Evolutionary conservation across 164 flowering plant genomes (phyloP), one percentile per base, ranked within the genome.

Genomic region (Aristolochia contorta): DNA sequence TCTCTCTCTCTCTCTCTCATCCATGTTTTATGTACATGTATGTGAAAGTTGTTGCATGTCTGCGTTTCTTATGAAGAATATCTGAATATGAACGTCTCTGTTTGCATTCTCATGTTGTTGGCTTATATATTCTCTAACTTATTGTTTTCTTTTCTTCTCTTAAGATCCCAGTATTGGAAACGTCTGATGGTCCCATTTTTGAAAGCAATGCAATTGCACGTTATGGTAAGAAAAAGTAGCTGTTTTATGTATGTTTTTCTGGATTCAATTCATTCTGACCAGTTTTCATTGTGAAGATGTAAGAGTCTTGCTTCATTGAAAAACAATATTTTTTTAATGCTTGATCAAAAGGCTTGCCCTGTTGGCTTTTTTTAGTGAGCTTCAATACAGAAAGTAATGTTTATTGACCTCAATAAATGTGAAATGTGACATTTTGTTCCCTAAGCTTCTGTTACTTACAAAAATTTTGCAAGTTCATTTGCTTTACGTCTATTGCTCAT

Each of bases 121-220:
- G 49, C 30, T 37, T 23, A 5, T 3, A 21, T 53, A 18, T 43
- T 46, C 16, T 5, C 19, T 6, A 62, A 64, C 24, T 50, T 54
- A 25, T 18, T 13, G 23, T 21, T 71, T 21, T 9, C 37, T 16
- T 60, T 10, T 22, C 20, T 69, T n/a, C 10, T 32, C 56, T 7
- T 69, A 20, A 87, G 94, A 78, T 87, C 66, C 91, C 91, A 51
- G 86, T 87, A 41, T 64, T 85, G 71, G 89, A 87, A 72, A 87
- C 95, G 25, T 83, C 87, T 47, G 85, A 87, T 49, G 95, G 95
- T 58, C 74, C 89, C 19, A 24, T 87, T 15, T 87, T 85, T 73
- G 89, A 87, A 82, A 85, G 89, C 65, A 87, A 87, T 67, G 91
- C 95, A 57, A 87, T 83, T 16, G 89, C 95, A 18, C 87, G 89